Percentiles rank a stretch among this genome's conserved stretches.
Conservation (phyloP, 2,329 filamentous ascomycete genomes). For the Madurella mycetomatis region DNA sequence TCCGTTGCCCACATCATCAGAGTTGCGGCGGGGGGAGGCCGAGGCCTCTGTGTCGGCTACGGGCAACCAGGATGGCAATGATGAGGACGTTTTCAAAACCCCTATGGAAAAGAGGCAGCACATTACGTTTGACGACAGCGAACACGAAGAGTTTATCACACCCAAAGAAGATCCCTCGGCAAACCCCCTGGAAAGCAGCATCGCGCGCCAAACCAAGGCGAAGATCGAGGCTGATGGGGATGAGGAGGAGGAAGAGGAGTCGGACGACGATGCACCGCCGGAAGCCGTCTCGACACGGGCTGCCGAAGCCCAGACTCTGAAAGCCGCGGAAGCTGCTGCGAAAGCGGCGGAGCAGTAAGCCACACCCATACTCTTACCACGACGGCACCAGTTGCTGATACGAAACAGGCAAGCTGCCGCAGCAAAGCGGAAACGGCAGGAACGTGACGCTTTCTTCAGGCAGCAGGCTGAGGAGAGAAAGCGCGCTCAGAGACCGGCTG, state of each 20-base stretch:
- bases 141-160: constrained; percentile 31
- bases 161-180: constrained; percentile 27
- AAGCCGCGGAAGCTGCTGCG: constrained; percentile 43
- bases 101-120: constrained; percentile 24
- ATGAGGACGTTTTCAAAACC: constrained; percentile 25
- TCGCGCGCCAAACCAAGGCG: neutral
- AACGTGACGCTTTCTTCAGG: constrained; percentile 51
- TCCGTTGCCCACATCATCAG: constrained; percentile 19
- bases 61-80: constrained; percentile 18
- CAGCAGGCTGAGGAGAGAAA: constrained; percentile 51
- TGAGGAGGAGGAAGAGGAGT: constrained; percentile 40
- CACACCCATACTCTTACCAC: neutral
- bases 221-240: constrained; percentile 45
- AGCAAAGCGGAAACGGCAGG: constrained; percentile 52
- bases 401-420: constrained; percentile 43
- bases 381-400: neutral
- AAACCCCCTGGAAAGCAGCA: constrained; percentile 22
- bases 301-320: constrained; percentile 43
- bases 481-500: constrained; percentile 22
- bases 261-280: constrained; percentile 52
- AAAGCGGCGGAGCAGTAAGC: constrained; percentile 51
- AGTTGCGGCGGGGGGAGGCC: constrained; percentile 1
- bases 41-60: constrained; percentile 1
- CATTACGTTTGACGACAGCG: constrained; percentile 31
- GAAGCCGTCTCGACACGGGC: constrained; percentile 54